These are phyloP conservation scores for Pugionium dolabratum DNA, from an alignment of 345 rosid species.

Conservation along the genomic window DNA sequence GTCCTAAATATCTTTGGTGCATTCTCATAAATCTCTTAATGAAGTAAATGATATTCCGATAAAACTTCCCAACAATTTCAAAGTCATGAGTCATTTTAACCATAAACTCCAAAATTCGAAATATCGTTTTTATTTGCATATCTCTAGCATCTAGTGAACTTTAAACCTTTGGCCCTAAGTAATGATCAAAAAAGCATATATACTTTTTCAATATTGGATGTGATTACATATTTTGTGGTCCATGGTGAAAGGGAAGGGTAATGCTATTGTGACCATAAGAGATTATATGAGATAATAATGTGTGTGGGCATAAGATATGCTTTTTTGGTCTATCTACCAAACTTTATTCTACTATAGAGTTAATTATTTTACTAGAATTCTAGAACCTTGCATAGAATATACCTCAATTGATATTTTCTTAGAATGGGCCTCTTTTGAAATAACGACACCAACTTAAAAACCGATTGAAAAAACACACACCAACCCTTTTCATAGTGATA, in stretches of 20 bases:
- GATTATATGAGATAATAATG: constrained; percentile 31
- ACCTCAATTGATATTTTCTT: constrained; percentile 34
- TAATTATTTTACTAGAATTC: constrained; percentile 12
- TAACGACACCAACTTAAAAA: constrained; percentile 33
- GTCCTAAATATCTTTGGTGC: constrained; percentile 8
- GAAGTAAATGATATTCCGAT: not conserved
- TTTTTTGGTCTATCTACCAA: constrained; percentile 28
- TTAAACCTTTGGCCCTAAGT: constrained; percentile 26
- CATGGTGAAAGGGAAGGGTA: constrained; percentile 33
- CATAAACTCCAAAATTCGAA: constrained; percentile 2
- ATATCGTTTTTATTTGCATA: constrained; percentile 13
- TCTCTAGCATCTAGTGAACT: constrained; percentile 18
- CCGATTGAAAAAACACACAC: constrained; percentile 38
- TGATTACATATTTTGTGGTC: constrained; percentile 36
- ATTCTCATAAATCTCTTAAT: constrained; percentile 24
- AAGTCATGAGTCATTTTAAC: not conserved
- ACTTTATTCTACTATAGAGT: constrained; percentile 9
- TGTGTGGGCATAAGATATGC: constrained; percentile 38
- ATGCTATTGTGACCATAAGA: constrained; percentile 25
- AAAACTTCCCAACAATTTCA: not conserved
- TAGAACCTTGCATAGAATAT: constrained; percentile 40
- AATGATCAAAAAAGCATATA: constrained; percentile 16
- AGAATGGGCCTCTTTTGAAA: constrained; percentile 20
- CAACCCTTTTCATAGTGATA: constrained; percentile 22
- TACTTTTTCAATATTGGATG: constrained; percentile 7